A percentile compares a stretch with the other conserved stretches of the same genome.
Conservation (phyloP, 306 rosid genomes). For the Prunus mira region DNA sequence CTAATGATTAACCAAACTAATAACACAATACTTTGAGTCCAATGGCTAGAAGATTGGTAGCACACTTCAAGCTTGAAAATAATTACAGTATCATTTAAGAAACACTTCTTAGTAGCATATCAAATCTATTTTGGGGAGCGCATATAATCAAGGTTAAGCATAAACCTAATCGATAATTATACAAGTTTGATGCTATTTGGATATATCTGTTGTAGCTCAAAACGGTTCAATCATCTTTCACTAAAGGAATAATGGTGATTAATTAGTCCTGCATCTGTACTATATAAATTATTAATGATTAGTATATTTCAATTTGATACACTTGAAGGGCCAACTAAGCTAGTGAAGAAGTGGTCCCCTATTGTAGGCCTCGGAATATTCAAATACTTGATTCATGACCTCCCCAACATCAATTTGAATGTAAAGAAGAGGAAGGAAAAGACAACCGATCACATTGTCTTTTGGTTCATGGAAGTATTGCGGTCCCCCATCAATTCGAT, state of each 20-base stretch:
- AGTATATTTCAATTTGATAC: slow-evolving; percentile 26
- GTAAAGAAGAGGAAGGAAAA: slow-evolving; percentile 32
- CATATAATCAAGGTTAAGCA: slow-evolving; percentile 24
- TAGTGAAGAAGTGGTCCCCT: slow-evolving; percentile 64
- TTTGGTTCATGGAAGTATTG: slow-evolving; percentile 31
- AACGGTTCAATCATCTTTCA: slow-evolving; percentile 22
- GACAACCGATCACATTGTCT: slow-evolving; percentile 26
- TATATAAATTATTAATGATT: slow-evolving; percentile 23
- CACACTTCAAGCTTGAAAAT: slow-evolving; percentile 26
- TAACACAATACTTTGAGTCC: slow-evolving; percentile 26
- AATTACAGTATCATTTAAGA: slow-evolving; percentile 11
- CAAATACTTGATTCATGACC: slow-evolving; percentile 37
- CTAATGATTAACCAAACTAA: slow-evolving; percentile 23
- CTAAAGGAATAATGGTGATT: slow-evolving; percentile 16
- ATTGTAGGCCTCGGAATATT: slow-evolving; percentile 35
- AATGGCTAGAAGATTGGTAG: slow-evolving; percentile 17
- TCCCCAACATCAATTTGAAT: slow-evolving; percentile 30
- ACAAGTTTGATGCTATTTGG: slow-evolving; percentile 11
- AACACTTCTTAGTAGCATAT: slow-evolving; percentile 14
- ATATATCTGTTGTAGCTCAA: slow-evolving; percentile 19
- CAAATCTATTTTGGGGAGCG: slow-evolving; percentile 47
- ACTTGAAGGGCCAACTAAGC: slow-evolving; percentile 37
- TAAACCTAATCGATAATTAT: slow-evolving; percentile 17
- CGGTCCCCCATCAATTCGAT: slow-evolving; percentile 41
- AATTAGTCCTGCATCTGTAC: slow-evolving; percentile 24